phyloP scores from a whole-genome alignment of 2,329 filamentous ascomycete species.

The Emydomyces testavorans region DNA sequence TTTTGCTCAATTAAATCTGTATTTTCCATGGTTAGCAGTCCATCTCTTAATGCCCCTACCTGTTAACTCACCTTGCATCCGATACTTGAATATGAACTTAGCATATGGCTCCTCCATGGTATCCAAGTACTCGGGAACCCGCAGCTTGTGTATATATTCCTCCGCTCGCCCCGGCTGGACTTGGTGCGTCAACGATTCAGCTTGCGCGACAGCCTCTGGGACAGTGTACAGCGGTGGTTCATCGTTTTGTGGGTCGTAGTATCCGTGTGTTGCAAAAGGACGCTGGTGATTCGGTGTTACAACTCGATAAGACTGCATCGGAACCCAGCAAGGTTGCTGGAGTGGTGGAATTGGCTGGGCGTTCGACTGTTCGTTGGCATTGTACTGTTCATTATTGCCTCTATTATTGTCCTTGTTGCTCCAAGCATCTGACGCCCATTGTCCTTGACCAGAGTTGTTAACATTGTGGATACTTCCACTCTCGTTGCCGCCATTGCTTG shows the following conservation, averaged over 20 bases:
- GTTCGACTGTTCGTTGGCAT: constrained; percentile 1
- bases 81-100: constrained; percentile 27
- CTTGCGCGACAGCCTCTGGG: constrained; percentile 15
- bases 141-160: constrained; percentile 23
- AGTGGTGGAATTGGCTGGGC: not conserved
- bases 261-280: constrained; percentile 13
- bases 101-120: constrained; percentile 25
- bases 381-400: not conserved
- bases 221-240: constrained; percentile 19
- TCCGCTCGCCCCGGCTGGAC: constrained; percentile 24
- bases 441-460: not conserved
- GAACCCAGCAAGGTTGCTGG: constrained; percentile 4
- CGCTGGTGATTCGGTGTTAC: constrained; percentile 4
- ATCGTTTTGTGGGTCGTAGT: constrained; percentile 8
- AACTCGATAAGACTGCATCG: constrained; percentile 6
- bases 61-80: constrained; percentile 16
- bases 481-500: not conserved
- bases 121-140: constrained; percentile 23
- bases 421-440: not conserved
- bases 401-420: not conserved
- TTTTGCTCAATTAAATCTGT: constrained; percentile 16
- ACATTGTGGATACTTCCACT: not conserved
- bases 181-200: constrained; percentile 21
- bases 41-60: not conserved
- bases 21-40: not conserved